Evolutionary conservation across 495 filamentous ascomycete species (phyloP).

Genomic region (Lichenothelia convexa): DNA sequence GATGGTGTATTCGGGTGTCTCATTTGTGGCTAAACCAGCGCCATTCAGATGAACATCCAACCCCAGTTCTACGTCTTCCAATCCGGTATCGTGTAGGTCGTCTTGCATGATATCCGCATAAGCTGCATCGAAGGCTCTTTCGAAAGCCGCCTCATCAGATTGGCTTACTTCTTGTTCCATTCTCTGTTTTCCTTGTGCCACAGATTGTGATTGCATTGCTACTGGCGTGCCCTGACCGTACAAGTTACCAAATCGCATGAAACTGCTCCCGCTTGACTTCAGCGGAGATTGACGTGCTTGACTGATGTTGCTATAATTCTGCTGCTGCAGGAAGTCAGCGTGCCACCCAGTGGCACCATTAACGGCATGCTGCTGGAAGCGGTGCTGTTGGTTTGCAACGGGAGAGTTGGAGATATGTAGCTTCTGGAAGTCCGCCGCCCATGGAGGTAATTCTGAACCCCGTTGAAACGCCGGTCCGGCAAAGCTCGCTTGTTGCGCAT

Average conservation of each 20-base stretch:
- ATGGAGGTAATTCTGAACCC: too few species aligned
- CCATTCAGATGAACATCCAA: too few species aligned
- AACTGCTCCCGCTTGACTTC: too few species aligned
- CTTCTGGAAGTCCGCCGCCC: conserved; percentile 24
- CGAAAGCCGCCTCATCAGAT: conserved; percentile 47
- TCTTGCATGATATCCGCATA: conserved; percentile 9
- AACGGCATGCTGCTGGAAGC: neutral
- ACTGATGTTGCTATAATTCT: too few species aligned
- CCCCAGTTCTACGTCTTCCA: too few species aligned
- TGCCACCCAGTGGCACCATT: conserved; percentile 17
- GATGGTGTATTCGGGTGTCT: too few species aligned
- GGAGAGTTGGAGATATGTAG: conserved; percentile 14
- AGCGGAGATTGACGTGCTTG: too few species aligned
- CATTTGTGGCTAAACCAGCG: too few species aligned
- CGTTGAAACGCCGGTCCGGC: conserved; percentile 6
- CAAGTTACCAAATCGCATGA: too few species aligned
- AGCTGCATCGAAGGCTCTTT: conserved; percentile 37
- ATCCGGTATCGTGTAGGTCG: neutral
- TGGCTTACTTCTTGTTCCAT: conserved; percentile 3
- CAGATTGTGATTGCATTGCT: too few species aligned
- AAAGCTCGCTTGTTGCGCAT: conserved; percentile 7
- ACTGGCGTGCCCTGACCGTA: neutral
- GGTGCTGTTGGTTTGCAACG: conserved; percentile 2
- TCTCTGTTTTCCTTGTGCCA: conserved; percentile 12
- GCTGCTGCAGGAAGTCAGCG: conserved; percentile 14